phyloP scores from a whole-genome alignment of 2,329 filamentous ascomycete genomes.

The Trichoderma arundinaceum region DNA sequence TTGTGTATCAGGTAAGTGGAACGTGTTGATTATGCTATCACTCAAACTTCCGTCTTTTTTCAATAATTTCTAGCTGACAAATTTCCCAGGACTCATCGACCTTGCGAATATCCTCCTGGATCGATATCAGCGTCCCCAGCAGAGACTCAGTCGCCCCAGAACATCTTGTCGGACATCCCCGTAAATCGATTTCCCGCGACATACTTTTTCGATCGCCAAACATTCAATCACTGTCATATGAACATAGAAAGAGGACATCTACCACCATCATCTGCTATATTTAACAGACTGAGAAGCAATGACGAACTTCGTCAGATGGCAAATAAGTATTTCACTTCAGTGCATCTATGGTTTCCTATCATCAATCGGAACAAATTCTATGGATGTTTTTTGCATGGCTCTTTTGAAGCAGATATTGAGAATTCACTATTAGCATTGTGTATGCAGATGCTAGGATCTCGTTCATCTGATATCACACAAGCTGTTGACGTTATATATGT shows the following conservation, averaged over 20 bases:
- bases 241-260: conserved; percentile 7
- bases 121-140: no score
- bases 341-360: background rate
- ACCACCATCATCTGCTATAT: background rate
- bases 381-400: background rate
- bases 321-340: no score
- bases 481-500: background rate
- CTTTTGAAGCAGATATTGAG: background rate
- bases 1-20: conserved; percentile 1
- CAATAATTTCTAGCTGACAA: no score
- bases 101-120: no score
- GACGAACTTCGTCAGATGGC: no score
- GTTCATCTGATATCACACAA: background rate
- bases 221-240: conserved; percentile 12
- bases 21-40: background rate
- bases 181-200: conserved; percentile 7
- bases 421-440: conserved; percentile 7
- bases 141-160: no score
- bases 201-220: conserved; percentile 5
- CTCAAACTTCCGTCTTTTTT: no score
- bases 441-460: conserved; percentile 9
- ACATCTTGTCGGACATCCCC: background rate
- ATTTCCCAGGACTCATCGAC: no score
- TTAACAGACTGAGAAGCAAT: background rate
- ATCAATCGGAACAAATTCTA: conserved; percentile 5